phyloP scores from a whole-genome alignment of 2,329 filamentous ascomycete genomes.

The Dactylella cylindrospora region DNA sequence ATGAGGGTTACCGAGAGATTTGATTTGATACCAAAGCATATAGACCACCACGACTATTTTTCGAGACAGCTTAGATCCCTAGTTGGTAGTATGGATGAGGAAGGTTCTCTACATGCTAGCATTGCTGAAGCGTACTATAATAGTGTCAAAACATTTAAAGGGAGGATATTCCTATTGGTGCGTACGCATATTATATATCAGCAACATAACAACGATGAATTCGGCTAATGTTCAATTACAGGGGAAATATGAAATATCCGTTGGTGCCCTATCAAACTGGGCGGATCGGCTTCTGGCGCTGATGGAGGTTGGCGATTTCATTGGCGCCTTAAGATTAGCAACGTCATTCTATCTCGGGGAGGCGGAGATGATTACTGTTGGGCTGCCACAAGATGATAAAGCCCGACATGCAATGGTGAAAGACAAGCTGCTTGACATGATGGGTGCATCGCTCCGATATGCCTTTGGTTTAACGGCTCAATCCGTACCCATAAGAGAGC shows the following conservation, averaged over 20 bases:
- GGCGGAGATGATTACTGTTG: conserved; percentile 91
- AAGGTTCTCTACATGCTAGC: conserved; percentile 92
- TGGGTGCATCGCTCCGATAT: conserved; percentile 86
- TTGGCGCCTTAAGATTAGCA: conserved; percentile 84
- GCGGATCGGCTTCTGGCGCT: conserved; percentile 87
- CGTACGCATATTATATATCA: conserved; percentile 1
- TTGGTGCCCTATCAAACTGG: conserved; percentile 94
- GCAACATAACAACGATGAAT: not conserved
- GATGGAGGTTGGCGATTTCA: conserved; percentile 96
- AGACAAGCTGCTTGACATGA: conserved; percentile 89
- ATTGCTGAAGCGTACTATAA: conserved; percentile 97
- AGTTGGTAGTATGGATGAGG: conserved; percentile 84
- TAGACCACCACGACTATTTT: conserved; percentile 88
- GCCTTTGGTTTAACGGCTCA: conserved; percentile 69
- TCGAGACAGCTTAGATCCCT: conserved; percentile 80
- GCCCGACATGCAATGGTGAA: conserved; percentile 78
- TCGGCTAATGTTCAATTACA: conserved; percentile 11
- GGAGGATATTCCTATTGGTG: conserved; percentile 80
- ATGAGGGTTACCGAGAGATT: conserved; percentile 94
- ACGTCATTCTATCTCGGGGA: conserved; percentile 89
- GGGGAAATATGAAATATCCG: conserved; percentile 85
- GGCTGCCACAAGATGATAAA: conserved; percentile 78
- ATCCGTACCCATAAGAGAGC: conserved; percentile 55
- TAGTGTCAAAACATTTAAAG: conserved; percentile 95
- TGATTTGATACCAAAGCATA: conserved; percentile 85